phyloP scores from a whole-genome alignment of 768 basidiomycete species.

The Tricholoma matsutake region DNA sequence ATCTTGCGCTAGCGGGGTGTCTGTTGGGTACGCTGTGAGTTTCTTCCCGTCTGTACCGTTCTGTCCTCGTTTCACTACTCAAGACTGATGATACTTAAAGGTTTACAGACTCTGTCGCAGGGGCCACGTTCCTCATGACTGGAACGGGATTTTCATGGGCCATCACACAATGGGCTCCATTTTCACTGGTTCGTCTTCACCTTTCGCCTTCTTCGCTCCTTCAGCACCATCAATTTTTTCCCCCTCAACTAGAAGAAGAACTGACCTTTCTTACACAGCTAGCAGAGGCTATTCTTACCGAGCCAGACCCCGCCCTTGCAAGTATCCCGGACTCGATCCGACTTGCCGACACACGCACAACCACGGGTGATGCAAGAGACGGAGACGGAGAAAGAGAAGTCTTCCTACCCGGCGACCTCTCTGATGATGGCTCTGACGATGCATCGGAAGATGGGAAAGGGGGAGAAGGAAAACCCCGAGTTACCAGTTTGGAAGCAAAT shows the following conservation, averaged over 20 bases:
- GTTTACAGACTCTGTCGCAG: constrained; percentile 63
- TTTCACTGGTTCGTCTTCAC: constrained; percentile 63
- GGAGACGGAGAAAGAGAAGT: neutral
- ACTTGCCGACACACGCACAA: constrained; percentile 43
- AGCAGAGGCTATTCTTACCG: constrained; percentile 80
- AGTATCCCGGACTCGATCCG: constrained; percentile 38
- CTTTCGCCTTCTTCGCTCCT: neutral
- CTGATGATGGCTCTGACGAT: constrained; percentile 10
- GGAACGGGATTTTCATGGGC: constrained; percentile 92
- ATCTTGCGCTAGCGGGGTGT: constrained; percentile 67
- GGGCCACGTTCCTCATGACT: constrained; percentile 74
- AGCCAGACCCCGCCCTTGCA: constrained; percentile 34
- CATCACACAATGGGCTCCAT: constrained; percentile 90
- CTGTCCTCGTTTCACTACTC: neutral
- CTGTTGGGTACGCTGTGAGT: constrained; percentile 87
- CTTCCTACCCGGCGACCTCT: neutral
- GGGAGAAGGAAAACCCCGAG: constrained; percentile 37
- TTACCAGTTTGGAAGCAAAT: constrained; percentile 32
- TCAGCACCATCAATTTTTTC: neutral
- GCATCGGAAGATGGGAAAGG: constrained; percentile 8
- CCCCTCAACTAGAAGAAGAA: neutral
- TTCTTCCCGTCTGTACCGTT: neutral
- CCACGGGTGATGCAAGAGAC: constrained; percentile 11
- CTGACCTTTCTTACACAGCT: constrained; percentile 44
- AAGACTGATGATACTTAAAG: constrained; percentile 34